phyloP scores from a whole-genome alignment of 108 stramenopile species.

The Schizochytrium sp. region DNA sequence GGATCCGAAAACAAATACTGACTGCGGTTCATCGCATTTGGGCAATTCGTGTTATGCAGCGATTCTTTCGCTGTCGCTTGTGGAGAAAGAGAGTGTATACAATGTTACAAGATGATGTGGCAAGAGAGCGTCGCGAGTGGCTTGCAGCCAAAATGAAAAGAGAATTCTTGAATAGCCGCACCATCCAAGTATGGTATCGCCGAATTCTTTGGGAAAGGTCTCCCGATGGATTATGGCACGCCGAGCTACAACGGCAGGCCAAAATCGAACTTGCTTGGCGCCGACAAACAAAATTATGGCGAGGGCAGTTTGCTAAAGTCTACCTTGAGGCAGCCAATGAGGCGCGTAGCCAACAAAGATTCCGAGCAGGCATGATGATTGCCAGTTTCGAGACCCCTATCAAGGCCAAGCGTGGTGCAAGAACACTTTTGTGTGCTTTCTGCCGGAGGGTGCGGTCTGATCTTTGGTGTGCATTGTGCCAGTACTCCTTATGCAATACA shows the following conservation, averaged over 20 bases:
- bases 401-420: no score
- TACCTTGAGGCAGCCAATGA: neutral
- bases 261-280: conserved; percentile 16
- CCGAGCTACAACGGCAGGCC: conserved; percentile 16
- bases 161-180: neutral
- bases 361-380: neutral
- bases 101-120: neutral
- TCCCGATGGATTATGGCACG: conserved; percentile 12
- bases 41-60: conserved; percentile 26
- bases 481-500: neutral
- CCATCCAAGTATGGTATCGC: neutral
- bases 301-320: neutral
- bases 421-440: neutral
- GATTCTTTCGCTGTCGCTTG: neutral
- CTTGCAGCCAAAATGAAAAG: conserved; percentile 25
- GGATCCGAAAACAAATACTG: neutral
- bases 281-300: neutral
- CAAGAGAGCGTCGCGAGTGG: neutral
- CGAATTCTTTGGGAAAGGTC: conserved; percentile 36
- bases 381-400: no score
- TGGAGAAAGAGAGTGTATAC: neutral
- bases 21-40: neutral
- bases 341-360: neutral
- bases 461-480: conserved; percentile 4
- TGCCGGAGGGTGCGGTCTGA: neutral